A percentile compares a stretch with the other conserved stretches of the same genome.
phyloP scores from a whole-genome alignment of 2,329 filamentous ascomycete species.

The Stachybotrys chartarum region DNA sequence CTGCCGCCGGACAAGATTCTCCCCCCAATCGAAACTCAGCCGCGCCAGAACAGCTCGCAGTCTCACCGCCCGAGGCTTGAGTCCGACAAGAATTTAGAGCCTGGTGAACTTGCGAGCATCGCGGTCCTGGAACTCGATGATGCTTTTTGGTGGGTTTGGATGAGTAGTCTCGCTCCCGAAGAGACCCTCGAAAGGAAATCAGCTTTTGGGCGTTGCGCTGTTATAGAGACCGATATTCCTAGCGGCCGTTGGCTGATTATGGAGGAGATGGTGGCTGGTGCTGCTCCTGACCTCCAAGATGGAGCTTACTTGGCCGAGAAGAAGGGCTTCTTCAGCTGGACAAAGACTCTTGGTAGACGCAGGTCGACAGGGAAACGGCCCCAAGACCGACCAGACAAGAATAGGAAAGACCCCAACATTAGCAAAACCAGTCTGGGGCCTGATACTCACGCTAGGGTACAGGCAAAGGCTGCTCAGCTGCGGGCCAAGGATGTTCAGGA shows the following conservation, averaged over 20 bases:
- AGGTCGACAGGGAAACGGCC: constrained; percentile 62
- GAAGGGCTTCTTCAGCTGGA: constrained; percentile 89
- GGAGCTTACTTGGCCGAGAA: constrained; percentile 92
- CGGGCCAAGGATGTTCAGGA: constrained; percentile 63
- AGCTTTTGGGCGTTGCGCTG: constrained; percentile 86
- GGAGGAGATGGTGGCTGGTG: constrained; percentile 93
- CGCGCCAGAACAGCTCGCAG: constrained; percentile 76
- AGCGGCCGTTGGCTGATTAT: constrained; percentile 86
- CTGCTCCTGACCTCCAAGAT: constrained; percentile 74
- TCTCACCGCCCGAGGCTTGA: constrained; percentile 72
- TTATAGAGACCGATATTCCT: constrained; percentile 80
- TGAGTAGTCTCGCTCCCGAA: constrained; percentile 87
- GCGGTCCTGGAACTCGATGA: constrained; percentile 81
- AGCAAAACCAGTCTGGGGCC: constrained; percentile 83
- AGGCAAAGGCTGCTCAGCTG: constrained; percentile 80
- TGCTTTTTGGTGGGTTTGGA: constrained; percentile 99
- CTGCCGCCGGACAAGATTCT: constrained; percentile 89
- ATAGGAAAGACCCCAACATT: constrained; percentile 32
- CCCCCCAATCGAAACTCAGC: constrained; percentile 69
- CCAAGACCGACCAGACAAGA: constrained; percentile 36
- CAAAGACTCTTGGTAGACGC: constrained; percentile 56
- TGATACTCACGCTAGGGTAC: constrained; percentile 89
- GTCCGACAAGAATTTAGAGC: constrained; percentile 63
- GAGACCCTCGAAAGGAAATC: constrained; percentile 81
- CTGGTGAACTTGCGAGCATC: constrained; percentile 92